Conservation (phyloP, 225 moss, liverwort and hornwort genomes). For the Pseudisothecium myosuroides region DNA sequence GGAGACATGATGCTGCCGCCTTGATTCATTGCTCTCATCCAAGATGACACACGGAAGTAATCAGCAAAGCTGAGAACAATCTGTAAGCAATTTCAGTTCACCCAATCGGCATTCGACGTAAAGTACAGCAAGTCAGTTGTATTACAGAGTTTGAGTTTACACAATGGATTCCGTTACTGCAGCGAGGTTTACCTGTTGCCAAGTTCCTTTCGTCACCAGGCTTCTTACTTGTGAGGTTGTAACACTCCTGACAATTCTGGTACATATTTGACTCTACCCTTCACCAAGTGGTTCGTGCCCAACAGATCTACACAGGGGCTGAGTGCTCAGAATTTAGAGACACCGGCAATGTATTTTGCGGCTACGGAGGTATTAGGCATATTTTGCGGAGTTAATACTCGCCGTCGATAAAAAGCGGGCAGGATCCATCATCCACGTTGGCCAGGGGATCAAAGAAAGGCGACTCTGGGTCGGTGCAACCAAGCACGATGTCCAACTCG, state of each 20-base stretch:
- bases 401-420: conserved; percentile 41
- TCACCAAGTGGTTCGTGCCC: neutral
- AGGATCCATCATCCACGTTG: conserved; percentile 82
- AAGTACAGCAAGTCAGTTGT: neutral
- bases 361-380: neutral
- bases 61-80: neutral
- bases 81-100: neutral
- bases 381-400: conserved; percentile 1
- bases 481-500: conserved; percentile 69
- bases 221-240: neutral
- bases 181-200: neutral
- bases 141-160: neutral
- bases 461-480: conserved; percentile 74
- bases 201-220: neutral
- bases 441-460: conserved; percentile 74
- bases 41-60: neutral
- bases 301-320: neutral
- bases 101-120: neutral
- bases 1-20: neutral
- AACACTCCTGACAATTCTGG: neutral
- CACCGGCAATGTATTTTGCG: neutral
- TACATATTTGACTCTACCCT: neutral
- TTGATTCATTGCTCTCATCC: neutral
- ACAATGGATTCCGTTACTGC: neutral
- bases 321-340: neutral